Base-by-base conservation (phyloP, 805 yeast genomes). In the Lipomyces lipofer region DNA sequence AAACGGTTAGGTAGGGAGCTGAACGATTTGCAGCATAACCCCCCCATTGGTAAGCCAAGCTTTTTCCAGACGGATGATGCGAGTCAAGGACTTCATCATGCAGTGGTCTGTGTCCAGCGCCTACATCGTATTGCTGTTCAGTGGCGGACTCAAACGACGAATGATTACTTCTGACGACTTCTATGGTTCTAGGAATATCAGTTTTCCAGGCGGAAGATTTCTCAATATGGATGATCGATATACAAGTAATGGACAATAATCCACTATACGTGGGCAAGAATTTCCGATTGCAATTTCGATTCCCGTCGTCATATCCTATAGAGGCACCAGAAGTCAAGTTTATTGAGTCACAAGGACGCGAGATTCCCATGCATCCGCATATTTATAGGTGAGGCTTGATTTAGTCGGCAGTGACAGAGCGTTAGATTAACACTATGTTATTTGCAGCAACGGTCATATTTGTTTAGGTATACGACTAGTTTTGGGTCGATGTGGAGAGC, bases 331-430 rank as follows among this genome's bases (percentile, higher is more conserved):
- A 75, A 51, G 85, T 80, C 1, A 72, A 76, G 55, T 84, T 84
- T 64, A 64, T 79, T n/a, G 60, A 51, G 2, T 55, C 65, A 1
- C 39, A 19, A 1, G 56, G 54, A 1, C 63, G 64, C 4, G 60
- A 65, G 28, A 77, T 85, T 2, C 92, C 92, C 1, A 62, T 84
- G 2, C 90, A 85, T 64, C 92, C 92, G 0, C 92, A 85, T 64
- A 75, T 85, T 2, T 85, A 85, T 64, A 77, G 85, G 60, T 56
- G 24, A 1, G 39, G n/a, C 19, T 24, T 30, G 9, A 5, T 19
- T 3, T 12, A 42, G 7, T n/a, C 8, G 29, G 10, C n/a, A 15
- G 17, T 15, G 12, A 13, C 28, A 12, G 22, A 10, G 13, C 4
- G 12, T 9, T 30, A n/a, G 6, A 22, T n/a, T 36, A 13, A 39